These are phyloP conservation scores for Boechera stricta DNA, from an alignment of 345 rosid species.

Conservation along the genomic window DNA sequence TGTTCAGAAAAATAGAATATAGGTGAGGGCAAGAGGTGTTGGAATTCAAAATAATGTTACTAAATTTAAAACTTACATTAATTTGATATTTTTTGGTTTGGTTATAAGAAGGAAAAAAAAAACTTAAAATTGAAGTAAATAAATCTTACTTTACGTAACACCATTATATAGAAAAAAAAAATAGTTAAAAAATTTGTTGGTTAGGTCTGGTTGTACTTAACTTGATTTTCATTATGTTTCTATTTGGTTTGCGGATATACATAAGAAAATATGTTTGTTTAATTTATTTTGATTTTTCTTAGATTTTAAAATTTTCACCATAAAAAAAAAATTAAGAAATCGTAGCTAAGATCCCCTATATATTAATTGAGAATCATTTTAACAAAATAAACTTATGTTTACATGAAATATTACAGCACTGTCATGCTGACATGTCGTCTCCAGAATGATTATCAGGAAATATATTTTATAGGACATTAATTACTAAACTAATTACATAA, in stretches of 20 bases:
- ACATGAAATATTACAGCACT: no score
- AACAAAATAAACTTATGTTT: no score
- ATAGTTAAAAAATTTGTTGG: background rate
- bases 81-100: background rate
- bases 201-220: background rate
- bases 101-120: background rate
- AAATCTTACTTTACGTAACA: background rate
- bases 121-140: background rate
- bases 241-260: no score
- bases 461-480: no score
- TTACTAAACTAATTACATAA: no score
- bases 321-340: background rate
- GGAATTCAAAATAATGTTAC: background rate
- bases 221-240: background rate
- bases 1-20: background rate
- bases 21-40: background rate
- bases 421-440: no score
- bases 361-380: no score
- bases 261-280: background rate
- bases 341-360: no score
- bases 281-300: background rate
- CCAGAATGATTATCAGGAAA: no score
- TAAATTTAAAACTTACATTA: background rate
- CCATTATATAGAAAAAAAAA: no score
- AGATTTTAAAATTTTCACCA: background rate